Evolutionary conservation across 179 eudicot species (phyloP).

Genomic region (Spergularia azorica): DNA sequence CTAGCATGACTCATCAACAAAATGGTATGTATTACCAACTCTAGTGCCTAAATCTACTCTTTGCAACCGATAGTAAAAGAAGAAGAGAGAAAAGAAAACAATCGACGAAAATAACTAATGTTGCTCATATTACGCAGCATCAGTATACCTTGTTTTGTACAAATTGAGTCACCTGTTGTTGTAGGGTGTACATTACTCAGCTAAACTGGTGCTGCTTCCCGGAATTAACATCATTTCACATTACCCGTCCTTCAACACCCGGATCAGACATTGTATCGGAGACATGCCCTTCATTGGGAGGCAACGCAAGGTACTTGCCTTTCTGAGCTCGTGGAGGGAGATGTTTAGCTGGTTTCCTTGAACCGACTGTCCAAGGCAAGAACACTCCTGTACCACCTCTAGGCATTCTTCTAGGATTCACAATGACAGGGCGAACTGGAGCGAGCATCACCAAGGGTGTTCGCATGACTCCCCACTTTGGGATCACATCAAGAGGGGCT

Average conservation of each 20-base stretch:
- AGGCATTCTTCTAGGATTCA: slow-evolving; percentile 48
- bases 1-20: slow-evolving; percentile 22
- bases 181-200: slow-evolving; percentile 34
- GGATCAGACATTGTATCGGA: slow-evolving; percentile 57
- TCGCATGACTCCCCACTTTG: slow-evolving; percentile 63
- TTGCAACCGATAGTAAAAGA: neutral
- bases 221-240: slow-evolving; percentile 19
- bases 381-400: slow-evolving; percentile 87
- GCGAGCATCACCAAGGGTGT: slow-evolving; percentile 72
- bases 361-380: slow-evolving; percentile 73
- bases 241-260: slow-evolving; percentile 34
- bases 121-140: slow-evolving; percentile 27
- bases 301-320: slow-evolving; percentile 53
- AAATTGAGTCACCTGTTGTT: slow-evolving; percentile 29
- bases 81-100: neutral
- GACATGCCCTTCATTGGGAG: slow-evolving; percentile 38
- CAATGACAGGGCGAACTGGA: slow-evolving; percentile 58
- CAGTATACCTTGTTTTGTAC: slow-evolving; percentile 42
- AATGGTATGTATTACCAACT: slow-evolving; percentile 28
- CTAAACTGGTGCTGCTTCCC: slow-evolving; percentile 20
- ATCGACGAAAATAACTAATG: slow-evolving; percentile 18
- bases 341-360: slow-evolving; percentile 65
- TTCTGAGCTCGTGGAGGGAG: slow-evolving; percentile 93
- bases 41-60: slow-evolving; percentile 31
- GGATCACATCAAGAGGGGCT: slow-evolving; percentile 48